Evolutionary conservation across 495 filamentous ascomycete genomes (phyloP).

Genomic region (Aspergillus heteromorphus): DNA sequence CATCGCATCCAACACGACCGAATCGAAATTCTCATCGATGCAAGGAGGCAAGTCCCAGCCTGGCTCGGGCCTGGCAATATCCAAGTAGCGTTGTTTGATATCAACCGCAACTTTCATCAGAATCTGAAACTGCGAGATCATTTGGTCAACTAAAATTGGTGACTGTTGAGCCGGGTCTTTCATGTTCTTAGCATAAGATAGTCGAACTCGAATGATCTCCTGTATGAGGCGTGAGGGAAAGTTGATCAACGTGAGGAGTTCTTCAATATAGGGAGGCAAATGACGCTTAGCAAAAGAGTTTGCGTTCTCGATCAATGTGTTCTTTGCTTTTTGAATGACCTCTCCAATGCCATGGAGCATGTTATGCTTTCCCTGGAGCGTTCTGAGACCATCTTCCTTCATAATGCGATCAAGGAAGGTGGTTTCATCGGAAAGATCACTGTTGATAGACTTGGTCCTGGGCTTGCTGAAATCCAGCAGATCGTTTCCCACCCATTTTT

Average conservation of each 20-base stretch:
- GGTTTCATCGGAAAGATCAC: slow-evolving; percentile 75
- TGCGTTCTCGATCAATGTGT: slow-evolving; percentile 81
- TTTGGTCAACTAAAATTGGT: slow-evolving; percentile 87
- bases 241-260: slow-evolving; percentile 90
- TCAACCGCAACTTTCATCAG: slow-evolving; percentile 83
- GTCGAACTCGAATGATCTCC: slow-evolving; percentile 88
- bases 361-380: slow-evolving; percentile 73
- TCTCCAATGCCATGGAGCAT: slow-evolving; percentile 77
- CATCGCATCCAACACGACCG: slow-evolving; percentile 89
- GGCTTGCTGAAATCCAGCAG: slow-evolving; percentile 82
- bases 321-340: slow-evolving; percentile 90
- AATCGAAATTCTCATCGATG: slow-evolving; percentile 93
- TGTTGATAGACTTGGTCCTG: slow-evolving; percentile 38
- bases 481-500: slow-evolving; percentile 94
- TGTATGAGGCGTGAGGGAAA: slow-evolving; percentile 94
- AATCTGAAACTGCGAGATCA: slow-evolving; percentile 95
- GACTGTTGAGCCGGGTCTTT: slow-evolving; percentile 83
- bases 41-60: slow-evolving; percentile 95
- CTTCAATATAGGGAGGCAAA: slow-evolving; percentile 94
- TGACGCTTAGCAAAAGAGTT: slow-evolving; percentile 83
- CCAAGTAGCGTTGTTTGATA: slow-evolving; percentile 84
- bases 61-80: slow-evolving; percentile 77
- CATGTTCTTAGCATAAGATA: slow-evolving; percentile 91
- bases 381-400: slow-evolving; percentile 93
- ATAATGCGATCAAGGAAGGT: slow-evolving; percentile 96